Evolutionary conservation across 306 rosid species (phyloP).

Genomic region (Vigna angularis): DNA sequence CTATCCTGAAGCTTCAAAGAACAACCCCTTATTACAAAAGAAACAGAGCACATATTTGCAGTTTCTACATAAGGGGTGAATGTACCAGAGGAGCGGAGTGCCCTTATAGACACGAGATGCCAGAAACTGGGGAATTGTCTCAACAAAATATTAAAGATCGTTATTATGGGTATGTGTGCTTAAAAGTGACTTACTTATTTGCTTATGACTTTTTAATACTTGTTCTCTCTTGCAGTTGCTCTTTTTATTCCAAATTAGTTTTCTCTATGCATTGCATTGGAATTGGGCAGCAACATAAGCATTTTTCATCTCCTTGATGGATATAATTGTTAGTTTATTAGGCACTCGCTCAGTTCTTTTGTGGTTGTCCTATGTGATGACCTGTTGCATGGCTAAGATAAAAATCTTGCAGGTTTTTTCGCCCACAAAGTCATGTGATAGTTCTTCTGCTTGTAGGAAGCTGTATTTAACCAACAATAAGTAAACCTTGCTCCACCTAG

Average conservation of each 20-base stretch:
- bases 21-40: conserved; percentile 90
- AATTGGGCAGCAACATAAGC: conserved; percentile 2
- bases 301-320: conserved; percentile 13
- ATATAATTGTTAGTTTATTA: conserved; percentile 11
- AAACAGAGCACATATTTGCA: conserved; percentile 91
- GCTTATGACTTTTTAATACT: background rate
- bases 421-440: background rate
- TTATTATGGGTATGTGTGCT: conserved; percentile 86
- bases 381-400: background rate
- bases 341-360: conserved; percentile 3
- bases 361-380: conserved; percentile 31
- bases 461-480: background rate
- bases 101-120: conserved; percentile 97
- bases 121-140: conserved; percentile 86
- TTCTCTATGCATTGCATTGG: conserved; percentile 10
- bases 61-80: conserved; percentile 91
- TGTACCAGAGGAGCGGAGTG: conserved; percentile 97
- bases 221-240: background rate
- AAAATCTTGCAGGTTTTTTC: background rate
- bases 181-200: conserved; percentile 34
- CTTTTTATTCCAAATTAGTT: background rate
- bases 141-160: conserved; percentile 97
- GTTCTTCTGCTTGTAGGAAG: conserved; percentile 1
- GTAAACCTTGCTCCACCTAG: background rate
- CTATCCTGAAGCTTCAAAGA: conserved; percentile 92